Base-by-base conservation (phyloP, 176 grass and related monocot species). In the Bonia amplexicaulis region DNA sequence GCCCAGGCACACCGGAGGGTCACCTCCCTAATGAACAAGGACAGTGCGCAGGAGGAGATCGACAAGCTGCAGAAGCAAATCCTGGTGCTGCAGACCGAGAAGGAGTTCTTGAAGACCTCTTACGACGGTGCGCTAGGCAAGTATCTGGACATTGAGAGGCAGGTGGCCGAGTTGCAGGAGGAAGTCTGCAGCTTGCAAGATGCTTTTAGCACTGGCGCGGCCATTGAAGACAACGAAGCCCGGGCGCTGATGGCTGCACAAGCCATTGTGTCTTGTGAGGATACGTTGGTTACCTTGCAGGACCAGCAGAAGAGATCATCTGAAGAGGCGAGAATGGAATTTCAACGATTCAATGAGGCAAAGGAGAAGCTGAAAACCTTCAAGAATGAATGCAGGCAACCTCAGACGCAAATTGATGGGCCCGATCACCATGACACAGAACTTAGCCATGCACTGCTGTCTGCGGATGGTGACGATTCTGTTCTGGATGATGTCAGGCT, bases 191-290 rank as follows among this genome's bases (percentile, higher is more conserved):
- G 76, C 78, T 88, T 95, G 89, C 95, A 95, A 90, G 91, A 98
- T 91, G 80, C 79, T 61, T 95, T 93, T 46, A 90, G 85, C 74
- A 88, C 87, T 40, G 83, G 89, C 19, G 68, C 91, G 0, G 61
- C 78, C 26, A 95, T 95, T 57, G 95, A 98, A 89, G 93, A 98
- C 80, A 90, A 93, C 15, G 95, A 98, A 63, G 93, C 95, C 17
- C 91, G 93, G 49, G 95, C 95, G 15, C 79, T 95, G 73, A 98
- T 98, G 95, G 87, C 89, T 90, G 87, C 93, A 59, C 84, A 73
- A 44, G 93, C 93, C 80, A 85, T 98, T 71, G 45, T 93, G 85
- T 98, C 95, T 6, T 98, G 92, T 10, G 91, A 98, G 93, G 89
- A 95, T 67, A 95, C 90, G 6, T 87, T 95, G 63, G 71, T 91